Conservation (phyloP, 2,329 filamentous ascomycete genomes). For the Phyllosticta capitalensis region DNA sequence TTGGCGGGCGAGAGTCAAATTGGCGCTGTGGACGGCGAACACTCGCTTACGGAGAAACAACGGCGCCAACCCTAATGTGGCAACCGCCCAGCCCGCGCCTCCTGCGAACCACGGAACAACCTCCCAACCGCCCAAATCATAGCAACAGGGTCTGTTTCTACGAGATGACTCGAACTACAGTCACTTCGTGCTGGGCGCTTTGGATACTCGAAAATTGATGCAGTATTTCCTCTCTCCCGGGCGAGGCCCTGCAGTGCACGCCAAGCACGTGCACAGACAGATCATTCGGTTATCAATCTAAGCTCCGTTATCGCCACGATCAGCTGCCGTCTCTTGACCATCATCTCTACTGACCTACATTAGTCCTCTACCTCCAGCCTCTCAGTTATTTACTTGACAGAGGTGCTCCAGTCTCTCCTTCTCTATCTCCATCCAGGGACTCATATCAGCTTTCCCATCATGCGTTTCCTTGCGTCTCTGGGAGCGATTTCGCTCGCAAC, state of each 20-base stretch:
- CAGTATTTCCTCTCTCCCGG: neutral
- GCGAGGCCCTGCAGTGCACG: neutral
- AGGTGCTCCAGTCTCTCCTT: neutral
- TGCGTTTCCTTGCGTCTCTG: constrained; percentile 14
- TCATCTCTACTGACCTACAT: neutral
- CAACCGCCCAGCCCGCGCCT: neutral
- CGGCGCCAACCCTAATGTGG: constrained; percentile 7
- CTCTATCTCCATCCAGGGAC: neutral
- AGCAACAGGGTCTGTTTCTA: neutral
- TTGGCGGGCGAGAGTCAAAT: constrained; percentile 20
- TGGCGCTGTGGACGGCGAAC: constrained; percentile 17
- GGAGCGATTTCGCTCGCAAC: constrained; percentile 11
- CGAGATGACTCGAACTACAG: neutral
- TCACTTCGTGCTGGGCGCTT: neutral
- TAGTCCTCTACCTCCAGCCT: neutral
- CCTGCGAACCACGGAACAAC: neutral
- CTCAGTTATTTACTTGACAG: neutral
- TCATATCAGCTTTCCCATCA: neutral
- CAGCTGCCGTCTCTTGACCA: constrained; percentile 8
- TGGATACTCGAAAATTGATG: no score
- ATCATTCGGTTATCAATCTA: constrained; percentile 1
- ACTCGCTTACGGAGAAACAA: constrained; percentile 10
- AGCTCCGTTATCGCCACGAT: constrained; percentile 10
- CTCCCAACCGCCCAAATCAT: neutral
- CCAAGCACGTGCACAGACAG: neutral